Conservation (phyloP, 1,139 yeast genomes). For the Hyphopichia wangnamkhiaoensis region DNA sequence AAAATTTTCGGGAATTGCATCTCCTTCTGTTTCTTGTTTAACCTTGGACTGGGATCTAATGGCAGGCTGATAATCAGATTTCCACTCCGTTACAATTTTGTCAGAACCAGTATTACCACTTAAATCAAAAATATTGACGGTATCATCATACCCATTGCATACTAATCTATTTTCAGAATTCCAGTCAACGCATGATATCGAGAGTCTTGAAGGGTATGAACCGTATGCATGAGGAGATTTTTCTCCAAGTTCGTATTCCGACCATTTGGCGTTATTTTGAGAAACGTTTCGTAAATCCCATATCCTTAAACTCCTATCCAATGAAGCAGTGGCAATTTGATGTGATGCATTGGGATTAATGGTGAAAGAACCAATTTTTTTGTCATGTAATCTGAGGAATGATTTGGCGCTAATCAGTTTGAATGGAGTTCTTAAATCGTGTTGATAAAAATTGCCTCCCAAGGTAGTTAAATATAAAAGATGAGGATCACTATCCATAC, state of each 20-base stretch:
- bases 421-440: slow-evolving; percentile 61
- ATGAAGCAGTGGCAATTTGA: slow-evolving; percentile 81
- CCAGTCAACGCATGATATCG: slow-evolving; percentile 88
- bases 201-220: slow-evolving; percentile 67
- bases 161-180: slow-evolving; percentile 73
- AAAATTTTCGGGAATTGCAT: slow-evolving; percentile 34
- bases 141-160: slow-evolving; percentile 91
- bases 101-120: slow-evolving; percentile 14
- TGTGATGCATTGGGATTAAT: slow-evolving; percentile 63
- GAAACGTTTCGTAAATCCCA: slow-evolving; percentile 76
- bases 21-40: slow-evolving; percentile 19
- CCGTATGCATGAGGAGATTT: slow-evolving; percentile 59
- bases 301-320: slow-evolving; percentile 77
- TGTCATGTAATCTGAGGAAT: slow-evolving; percentile 70
- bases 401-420: slow-evolving; percentile 28
- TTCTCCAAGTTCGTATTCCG: slow-evolving; percentile 33
- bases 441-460: slow-evolving; percentile 70
- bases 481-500: slow-evolving; percentile 44
- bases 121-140: slow-evolving; percentile 56
- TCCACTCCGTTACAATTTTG: slow-evolving; percentile 29
- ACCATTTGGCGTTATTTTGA: slow-evolving; percentile 40
- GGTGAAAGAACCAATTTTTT: slow-evolving; percentile 86
- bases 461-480: slow-evolving; percentile 72
- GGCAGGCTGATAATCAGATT: slow-evolving; percentile 19
- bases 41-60: slow-evolving; percentile 17